Conservation (phyloP, 441 rosid genomes). For the Caryocar brasiliense region DNA sequence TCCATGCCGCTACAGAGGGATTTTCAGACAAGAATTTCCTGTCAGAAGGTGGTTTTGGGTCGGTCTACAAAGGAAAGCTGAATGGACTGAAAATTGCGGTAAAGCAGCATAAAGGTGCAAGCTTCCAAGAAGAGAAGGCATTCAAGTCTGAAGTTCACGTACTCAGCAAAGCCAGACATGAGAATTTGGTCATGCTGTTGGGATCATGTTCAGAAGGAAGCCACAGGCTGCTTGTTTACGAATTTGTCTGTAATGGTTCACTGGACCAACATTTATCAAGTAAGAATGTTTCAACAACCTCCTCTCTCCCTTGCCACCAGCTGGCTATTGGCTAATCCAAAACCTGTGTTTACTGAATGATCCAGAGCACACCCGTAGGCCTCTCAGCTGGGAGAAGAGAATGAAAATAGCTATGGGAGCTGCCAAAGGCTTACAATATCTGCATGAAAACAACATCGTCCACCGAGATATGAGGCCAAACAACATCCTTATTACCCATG, state of each 20-base stretch:
- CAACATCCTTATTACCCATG: conserved; percentile 44
- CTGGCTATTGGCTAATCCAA: not conserved
- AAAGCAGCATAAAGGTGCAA: conserved; percentile 18
- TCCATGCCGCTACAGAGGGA: conserved; percentile 46
- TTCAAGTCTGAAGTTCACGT: conserved; percentile 28
- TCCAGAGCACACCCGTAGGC: conserved; percentile 20
- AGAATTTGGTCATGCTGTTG: conserved; percentile 26
- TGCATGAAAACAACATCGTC: conserved; percentile 33
- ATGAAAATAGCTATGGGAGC: conserved; percentile 29
- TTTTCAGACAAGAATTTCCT: conserved; percentile 31
- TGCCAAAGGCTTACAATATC: conserved; percentile 26
- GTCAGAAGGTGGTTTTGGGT: conserved; percentile 49
- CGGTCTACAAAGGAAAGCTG: conserved; percentile 31
- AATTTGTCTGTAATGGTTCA: conserved; percentile 39
- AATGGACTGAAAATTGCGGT: conserved; percentile 26
- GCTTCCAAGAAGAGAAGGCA: conserved; percentile 27
- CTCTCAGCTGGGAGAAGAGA: conserved; percentile 29
- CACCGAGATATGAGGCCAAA: conserved; percentile 53
- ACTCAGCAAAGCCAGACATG: conserved; percentile 23
- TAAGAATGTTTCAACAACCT: conserved; percentile 14
- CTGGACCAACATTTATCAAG: conserved; percentile 45
- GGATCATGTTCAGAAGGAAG: conserved; percentile 33
- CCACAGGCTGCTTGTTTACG: conserved; percentile 32
- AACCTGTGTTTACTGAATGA: conserved; percentile 1
- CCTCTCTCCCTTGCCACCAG: not conserved